phyloP scores from a whole-genome alignment of 129 eudicot species.

The Escallonia rubra region DNA sequence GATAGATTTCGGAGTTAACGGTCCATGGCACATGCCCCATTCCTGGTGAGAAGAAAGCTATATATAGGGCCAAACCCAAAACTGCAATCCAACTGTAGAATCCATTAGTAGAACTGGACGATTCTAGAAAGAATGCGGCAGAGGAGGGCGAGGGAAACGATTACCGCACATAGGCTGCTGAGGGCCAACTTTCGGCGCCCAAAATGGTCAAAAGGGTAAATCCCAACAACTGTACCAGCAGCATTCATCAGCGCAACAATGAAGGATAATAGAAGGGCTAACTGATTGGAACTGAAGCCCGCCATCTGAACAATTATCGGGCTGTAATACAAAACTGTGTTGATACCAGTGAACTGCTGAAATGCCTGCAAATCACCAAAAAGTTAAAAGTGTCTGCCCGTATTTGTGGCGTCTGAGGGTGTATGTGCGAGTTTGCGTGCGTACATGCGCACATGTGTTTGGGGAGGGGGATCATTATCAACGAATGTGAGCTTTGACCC shows the following conservation, averaged over 20 bases:
- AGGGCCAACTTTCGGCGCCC: constrained; percentile 81
- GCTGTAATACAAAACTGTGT: constrained; percentile 82
- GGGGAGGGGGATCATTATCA: too few relatives aligned
- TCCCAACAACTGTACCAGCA: constrained; percentile 65
- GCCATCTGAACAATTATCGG: constrained; percentile 89
- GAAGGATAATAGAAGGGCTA: constrained; percentile 83
- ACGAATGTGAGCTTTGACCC: too few relatives aligned
- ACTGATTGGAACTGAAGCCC: constrained; percentile 73
- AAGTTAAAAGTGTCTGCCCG: too few relatives aligned
- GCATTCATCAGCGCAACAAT: constrained; percentile 81
- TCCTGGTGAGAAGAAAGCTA: constrained; percentile 85
- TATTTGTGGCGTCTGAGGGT: too few relatives aligned
- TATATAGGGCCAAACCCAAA: constrained; percentile 71
- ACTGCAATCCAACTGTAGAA: constrained; percentile 77
- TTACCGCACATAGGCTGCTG: constrained; percentile 67
- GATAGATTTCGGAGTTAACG: constrained; percentile 93
- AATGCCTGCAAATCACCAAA: constrained; percentile 42
- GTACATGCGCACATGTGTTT: too few relatives aligned
- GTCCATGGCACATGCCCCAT: constrained; percentile 99
- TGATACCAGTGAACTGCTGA: constrained; percentile 74
- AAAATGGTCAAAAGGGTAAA: constrained; percentile 73
- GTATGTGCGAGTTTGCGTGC: too few relatives aligned
- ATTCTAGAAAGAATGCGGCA: constrained; percentile 52
- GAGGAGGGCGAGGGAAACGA: constrained; percentile 64
- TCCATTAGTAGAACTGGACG: constrained; percentile 26